Evolutionary conservation across 2,329 filamentous ascomycete species (phyloP).

Genomic region (Monilinia vaccinii-corymbosi): DNA sequence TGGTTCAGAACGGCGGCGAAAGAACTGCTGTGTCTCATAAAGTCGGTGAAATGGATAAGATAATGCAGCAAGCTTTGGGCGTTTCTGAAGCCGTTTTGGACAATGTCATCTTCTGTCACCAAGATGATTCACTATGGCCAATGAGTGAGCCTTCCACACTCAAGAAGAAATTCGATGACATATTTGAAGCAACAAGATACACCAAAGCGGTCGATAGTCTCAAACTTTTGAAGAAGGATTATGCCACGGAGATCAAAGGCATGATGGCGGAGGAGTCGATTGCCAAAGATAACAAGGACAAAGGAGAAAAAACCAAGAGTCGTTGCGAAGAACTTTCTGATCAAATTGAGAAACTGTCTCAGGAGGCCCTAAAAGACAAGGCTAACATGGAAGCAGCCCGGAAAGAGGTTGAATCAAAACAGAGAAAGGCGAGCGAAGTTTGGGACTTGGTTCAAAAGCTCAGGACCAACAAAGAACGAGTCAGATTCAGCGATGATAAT

Average conservation of each 20-base stretch:
- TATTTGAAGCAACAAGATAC: conserved; percentile 95
- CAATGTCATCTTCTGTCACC: conserved; percentile 95
- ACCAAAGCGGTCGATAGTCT: conserved; percentile 96
- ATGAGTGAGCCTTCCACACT: conserved; percentile 78
- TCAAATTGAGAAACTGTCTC: conserved; percentile 54
- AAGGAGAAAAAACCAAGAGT: conserved; percentile 63
- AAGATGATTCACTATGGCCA: conserved; percentile 96
- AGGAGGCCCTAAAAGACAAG: conserved; percentile 47
- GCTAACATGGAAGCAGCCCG: conserved; percentile 8
- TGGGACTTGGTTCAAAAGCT: conserved; percentile 67
- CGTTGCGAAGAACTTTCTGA: conserved; percentile 53
- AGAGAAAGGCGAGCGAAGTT: conserved; percentile 64
- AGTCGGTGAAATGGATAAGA: conserved; percentile 69
- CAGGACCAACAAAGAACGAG: conserved; percentile 64
- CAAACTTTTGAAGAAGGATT: conserved; percentile 74
- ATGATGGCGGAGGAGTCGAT: conserved; percentile 68
- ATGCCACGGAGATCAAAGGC: conserved; percentile 64
- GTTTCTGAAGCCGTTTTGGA: conserved; percentile 87
- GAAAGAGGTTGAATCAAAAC: conserved; percentile 55
- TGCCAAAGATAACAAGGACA: conserved; percentile 76
- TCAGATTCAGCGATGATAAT: conserved; percentile 60
- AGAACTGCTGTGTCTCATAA: conserved; percentile 69
- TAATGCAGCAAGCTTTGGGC: conserved; percentile 78
- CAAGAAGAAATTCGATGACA: conserved; percentile 94
- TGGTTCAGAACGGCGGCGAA: conserved; percentile 72